These are phyloP conservation scores for Coemansia sp. DNA, from an alignment of 192 early-diverging fungal genomes.

Conservation along the genomic window DNA sequence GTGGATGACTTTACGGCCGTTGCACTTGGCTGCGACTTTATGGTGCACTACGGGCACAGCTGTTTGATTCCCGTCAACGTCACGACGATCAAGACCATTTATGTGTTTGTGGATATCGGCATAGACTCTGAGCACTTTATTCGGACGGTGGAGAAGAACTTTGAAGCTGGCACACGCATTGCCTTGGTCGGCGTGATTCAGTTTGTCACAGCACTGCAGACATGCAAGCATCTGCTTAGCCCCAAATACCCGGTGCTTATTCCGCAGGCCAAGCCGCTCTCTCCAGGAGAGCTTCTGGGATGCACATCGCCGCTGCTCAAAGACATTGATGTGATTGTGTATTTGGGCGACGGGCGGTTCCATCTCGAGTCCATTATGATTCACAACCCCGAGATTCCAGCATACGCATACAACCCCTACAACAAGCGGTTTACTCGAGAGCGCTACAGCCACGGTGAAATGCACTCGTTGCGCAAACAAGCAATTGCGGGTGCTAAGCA, in stretches of 20 bases:
- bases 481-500: constrained; percentile 75
- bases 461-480: constrained; percentile 79
- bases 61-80: constrained; percentile 96
- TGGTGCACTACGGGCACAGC: constrained; percentile 97
- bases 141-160: constrained; percentile 81
- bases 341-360: constrained; percentile 93
- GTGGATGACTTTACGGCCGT: constrained; percentile 95
- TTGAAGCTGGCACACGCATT: constrained; percentile 71
- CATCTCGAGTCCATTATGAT: constrained; percentile 99
- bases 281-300: constrained; percentile 92
- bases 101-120: constrained; percentile 98
- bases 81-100: constrained; percentile 91
- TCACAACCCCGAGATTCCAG: constrained; percentile 84
- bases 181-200: constrained; percentile 93
- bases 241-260: constrained; percentile 68
- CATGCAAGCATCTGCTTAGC: constrained; percentile 41
- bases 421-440: constrained; percentile 89
- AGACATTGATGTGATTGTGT: constrained; percentile 75
- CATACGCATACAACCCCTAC: constrained; percentile 96
- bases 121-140: constrained; percentile 94
- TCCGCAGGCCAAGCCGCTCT: constrained; percentile 92
- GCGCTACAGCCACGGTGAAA: constrained; percentile 88
- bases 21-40: constrained; percentile 92
- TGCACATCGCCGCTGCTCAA: constrained; percentile 88
- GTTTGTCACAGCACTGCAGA: constrained; percentile 87